Percentiles rank a stretch among this genome's conserved stretches.
These are phyloP conservation scores for Ogataea salicorniae DNA, from an alignment of 805 yeast genomes.

Conservation along the genomic window DNA sequence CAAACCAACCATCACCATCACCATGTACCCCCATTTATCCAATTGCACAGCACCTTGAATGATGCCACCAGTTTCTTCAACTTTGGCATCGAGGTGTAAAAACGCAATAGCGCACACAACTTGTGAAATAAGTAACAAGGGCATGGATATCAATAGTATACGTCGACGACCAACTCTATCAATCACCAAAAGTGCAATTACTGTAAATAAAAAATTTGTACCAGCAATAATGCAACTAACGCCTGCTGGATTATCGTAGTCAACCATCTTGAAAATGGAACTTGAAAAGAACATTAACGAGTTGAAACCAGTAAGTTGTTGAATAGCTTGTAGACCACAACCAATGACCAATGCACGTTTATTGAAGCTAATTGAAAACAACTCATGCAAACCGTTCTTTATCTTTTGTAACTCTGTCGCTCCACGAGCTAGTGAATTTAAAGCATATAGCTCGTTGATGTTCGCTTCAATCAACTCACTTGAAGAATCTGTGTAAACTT, in stretches of 20 bases:
- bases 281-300: conserved; percentile 93
- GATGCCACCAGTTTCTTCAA: neutral
- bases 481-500: conserved; percentile 58
- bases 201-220: conserved; percentile 85
- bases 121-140: conserved; percentile 76
- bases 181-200: conserved; percentile 79
- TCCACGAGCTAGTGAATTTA: conserved; percentile 45
- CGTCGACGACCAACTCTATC: conserved; percentile 86
- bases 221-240: conserved; percentile 92
- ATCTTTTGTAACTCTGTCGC: conserved; percentile 42
- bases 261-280: conserved; percentile 87
- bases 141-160: conserved; percentile 73
- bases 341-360: conserved; percentile 85
- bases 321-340: conserved; percentile 93
- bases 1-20: conserved; percentile 80
- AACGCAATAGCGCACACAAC: conserved; percentile 85
- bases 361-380: conserved; percentile 70
- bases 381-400: conserved; percentile 55
- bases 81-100: conserved; percentile 36
- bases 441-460: conserved; percentile 56
- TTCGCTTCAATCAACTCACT: conserved; percentile 61
- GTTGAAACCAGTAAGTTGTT: conserved; percentile 95
- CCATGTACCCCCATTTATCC: conserved; percentile 81
- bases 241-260: conserved; percentile 86
- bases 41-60: conserved; percentile 35